Base-by-base conservation (phyloP, 2,329 filamentous ascomycete species). In the Fusarium mundagurra region DNA sequence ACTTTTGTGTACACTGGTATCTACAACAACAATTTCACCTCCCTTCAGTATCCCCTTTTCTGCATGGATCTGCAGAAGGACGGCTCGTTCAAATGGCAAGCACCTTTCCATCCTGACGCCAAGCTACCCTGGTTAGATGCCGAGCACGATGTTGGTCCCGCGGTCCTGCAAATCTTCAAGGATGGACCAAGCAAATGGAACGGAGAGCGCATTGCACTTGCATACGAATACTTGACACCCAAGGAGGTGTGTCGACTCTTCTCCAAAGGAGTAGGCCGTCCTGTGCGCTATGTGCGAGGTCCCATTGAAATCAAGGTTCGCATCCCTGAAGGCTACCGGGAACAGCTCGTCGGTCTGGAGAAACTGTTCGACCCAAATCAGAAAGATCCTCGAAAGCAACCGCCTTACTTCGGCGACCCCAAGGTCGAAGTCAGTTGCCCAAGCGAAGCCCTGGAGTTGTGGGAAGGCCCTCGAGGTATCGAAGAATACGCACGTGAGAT, bases 1-100 rank as follows among this genome's bases (percentile, higher is more conserved):
- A 98, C 96, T 0, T 98, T 98, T 82, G 92, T 98, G 74, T 98
- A 98, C 83, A 94, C 95, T 16, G 96, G 96, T 68, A 98, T 98
- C 78, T 99, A 98, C 87, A 98, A 98, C 87, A 98, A 98, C 84
- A 98, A 99, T 82, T 99, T 98, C 84, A 98, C 96, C 36, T 96
- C 94, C 53, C 88, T 98, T 38, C 91, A 91, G 3, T 98, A 98
- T 80, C 96, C 96, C 3, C 88, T 98, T 8, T 98, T 98, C 85
- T 96, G 95, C 84, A 97, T 98, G 93, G 94, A 97, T 73, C 86
- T 97, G 53, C 92, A 94, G 82, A 83, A 87, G 4, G 94, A 98
- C 78, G 95, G 94, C 24, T 95, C 93, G 61, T 98, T 98, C 81
- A 86, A 92, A 67, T 98, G 96, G 96, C 92, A 94, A 80, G 96